phyloP scores from a whole-genome alignment of 768 basidiomycete genomes.

The Boletus tomentosulus region DNA sequence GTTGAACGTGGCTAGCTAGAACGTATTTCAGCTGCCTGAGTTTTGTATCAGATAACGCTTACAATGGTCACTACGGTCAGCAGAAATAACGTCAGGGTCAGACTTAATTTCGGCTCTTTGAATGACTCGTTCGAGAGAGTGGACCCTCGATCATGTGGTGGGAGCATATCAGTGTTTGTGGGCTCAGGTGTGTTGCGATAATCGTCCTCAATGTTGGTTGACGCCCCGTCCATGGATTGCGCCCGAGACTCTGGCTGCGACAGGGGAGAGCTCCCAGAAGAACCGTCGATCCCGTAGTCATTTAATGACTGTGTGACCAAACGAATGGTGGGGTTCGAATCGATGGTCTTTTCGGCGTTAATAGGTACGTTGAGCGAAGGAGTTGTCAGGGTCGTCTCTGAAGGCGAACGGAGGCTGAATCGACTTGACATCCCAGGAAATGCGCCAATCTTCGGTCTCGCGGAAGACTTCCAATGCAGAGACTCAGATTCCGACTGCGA shows the following conservation, averaged over 20 bases:
- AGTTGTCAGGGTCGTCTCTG: constrained; percentile 24
- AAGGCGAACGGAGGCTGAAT: constrained; percentile 19
- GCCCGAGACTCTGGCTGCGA: constrained; percentile 8
- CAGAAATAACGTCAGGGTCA: constrained; percentile 51
- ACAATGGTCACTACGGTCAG: constrained; percentile 62
- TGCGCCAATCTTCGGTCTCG: constrained; percentile 9
- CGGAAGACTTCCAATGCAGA: constrained; percentile 14
- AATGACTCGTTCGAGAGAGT: constrained; percentile 15
- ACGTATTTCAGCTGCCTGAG: background rate
- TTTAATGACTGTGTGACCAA: constrained; percentile 16
- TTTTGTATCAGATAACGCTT: constrained; percentile 21
- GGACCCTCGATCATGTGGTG: constrained; percentile 17
- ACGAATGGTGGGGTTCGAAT: constrained; percentile 20
- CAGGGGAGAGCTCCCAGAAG: constrained; percentile 3
- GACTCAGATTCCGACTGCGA: constrained; percentile 20
- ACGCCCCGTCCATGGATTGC: constrained; percentile 14
- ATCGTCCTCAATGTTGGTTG: constrained; percentile 2
- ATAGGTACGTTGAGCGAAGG: constrained; percentile 1
- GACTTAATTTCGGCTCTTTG: constrained; percentile 56
- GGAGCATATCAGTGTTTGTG: constrained; percentile 7
- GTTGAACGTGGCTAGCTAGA: constrained; percentile 51
- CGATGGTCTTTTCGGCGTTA: constrained; percentile 7
- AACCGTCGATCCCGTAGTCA: background rate
- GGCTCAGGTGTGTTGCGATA: constrained; percentile 9
- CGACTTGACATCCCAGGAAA: constrained; percentile 6